Percentiles rank a stretch among this genome's conserved stretches.
phyloP scores from a whole-genome alignment of 345 rosid genomes.

The Zanthoxylum bungeanum region DNA sequence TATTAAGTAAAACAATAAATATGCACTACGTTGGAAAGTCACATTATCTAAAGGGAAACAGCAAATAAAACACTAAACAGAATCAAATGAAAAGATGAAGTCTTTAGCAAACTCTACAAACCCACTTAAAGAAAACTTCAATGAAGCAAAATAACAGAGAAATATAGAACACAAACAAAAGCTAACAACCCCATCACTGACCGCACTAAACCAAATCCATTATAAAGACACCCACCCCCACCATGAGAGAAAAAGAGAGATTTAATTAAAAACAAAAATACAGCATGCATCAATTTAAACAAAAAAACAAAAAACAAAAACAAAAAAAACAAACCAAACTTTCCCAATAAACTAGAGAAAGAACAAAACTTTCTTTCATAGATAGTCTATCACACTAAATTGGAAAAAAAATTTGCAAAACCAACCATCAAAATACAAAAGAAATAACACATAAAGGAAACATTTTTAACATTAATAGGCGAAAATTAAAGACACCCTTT shows the following conservation, averaged over 20 bases:
- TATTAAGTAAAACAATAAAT: neutral
- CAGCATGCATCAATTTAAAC: neutral
- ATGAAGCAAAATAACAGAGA: conserved; percentile 7
- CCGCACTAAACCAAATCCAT: conserved; percentile 37
- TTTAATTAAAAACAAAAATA: neutral
- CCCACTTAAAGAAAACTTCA: neutral
- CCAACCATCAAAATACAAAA: conserved; percentile 3
- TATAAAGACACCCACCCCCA: conserved; percentile 30
- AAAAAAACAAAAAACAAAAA: neutral
- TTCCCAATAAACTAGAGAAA: neutral
- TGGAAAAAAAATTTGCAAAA: neutral
- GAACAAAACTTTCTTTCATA: neutral
- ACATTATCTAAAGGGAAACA: conserved; percentile 1
- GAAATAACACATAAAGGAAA: neutral
- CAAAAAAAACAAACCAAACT: neutral
- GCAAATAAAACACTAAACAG: conserved; percentile 4
- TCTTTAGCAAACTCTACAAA: conserved; percentile 4
- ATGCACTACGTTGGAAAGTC: conserved; percentile 10
- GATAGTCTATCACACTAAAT: neutral
- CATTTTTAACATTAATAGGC: neutral
- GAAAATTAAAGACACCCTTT: neutral
- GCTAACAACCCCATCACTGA: conserved; percentile 38
- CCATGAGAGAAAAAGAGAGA: neutral
- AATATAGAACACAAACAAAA: conserved; percentile 14
- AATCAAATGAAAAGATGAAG: conserved; percentile 11